A percentile compares a stretch with the other conserved stretches of the same genome.
These are phyloP conservation scores for Cyberlindnera samutprakarnensis DNA, from an alignment of 805 yeast species.

Conservation along the genomic window DNA sequence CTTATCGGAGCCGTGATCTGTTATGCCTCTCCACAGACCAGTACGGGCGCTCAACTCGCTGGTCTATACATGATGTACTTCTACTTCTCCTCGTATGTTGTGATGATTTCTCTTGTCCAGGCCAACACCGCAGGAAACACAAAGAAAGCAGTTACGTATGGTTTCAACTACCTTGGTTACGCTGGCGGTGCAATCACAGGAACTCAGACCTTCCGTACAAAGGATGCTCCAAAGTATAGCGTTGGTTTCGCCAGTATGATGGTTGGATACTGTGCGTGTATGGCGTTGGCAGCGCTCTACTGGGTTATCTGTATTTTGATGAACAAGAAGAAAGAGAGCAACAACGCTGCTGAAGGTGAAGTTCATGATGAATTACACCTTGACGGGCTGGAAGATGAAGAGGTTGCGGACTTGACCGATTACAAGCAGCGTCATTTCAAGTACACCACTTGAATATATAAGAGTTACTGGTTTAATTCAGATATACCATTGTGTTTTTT, in stretches of 20 bases:
- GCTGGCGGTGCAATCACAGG: constrained; percentile 38
- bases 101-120: constrained; percentile 25
- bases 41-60: constrained; percentile 23
- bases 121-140: constrained; percentile 43
- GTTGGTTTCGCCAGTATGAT: constrained; percentile 39
- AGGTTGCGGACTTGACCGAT: constrained; percentile 33
- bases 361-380: constrained; percentile 10
- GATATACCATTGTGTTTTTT: background rate
- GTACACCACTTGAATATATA: constrained; percentile 22
- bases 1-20: constrained; percentile 23
- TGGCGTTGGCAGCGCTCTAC: constrained; percentile 28
- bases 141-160: constrained; percentile 31
- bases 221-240: constrained; percentile 34
- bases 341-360: constrained; percentile 3
- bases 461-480: background rate
- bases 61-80: constrained; percentile 28
- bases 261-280: constrained; percentile 33
- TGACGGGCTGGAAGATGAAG: constrained; percentile 25
- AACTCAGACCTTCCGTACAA: constrained; percentile 38
- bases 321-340: constrained; percentile 27
- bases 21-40: constrained; percentile 10
- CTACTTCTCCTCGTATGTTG: constrained; percentile 26
- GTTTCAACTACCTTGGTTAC: constrained; percentile 31
- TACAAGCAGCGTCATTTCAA: constrained; percentile 29
- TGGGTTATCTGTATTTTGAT: constrained; percentile 26